These are phyloP conservation scores for Acorus calamus DNA, from an alignment of 106 monocot species.

Conservation along the genomic window DNA sequence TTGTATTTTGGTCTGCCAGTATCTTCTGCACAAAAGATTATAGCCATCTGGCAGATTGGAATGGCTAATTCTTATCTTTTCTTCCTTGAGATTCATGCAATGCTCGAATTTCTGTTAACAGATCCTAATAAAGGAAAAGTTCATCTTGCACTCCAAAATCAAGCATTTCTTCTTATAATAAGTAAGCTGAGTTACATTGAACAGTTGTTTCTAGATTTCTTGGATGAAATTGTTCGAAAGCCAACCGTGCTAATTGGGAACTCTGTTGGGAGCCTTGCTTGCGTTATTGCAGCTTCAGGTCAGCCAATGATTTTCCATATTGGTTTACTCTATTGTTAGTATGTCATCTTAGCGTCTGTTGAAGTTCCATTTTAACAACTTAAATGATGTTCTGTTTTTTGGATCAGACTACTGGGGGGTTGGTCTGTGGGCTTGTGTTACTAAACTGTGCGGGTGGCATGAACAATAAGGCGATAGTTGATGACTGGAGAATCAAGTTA, in stretches of 20 bases:
- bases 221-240: constrained; percentile 63
- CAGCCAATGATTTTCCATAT: neutral
- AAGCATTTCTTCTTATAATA: neutral
- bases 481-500: constrained; percentile 94
- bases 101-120: too few relatives aligned
- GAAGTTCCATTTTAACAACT: too few relatives aligned
- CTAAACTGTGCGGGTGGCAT: constrained; percentile 95
- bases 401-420: constrained; percentile 39
- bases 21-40: too few relatives aligned
- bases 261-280: constrained; percentile 95
- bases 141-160: neutral
- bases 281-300: constrained; percentile 95
- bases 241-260: constrained; percentile 87
- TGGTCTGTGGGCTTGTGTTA: constrained; percentile 79
- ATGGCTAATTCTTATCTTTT: too few relatives aligned
- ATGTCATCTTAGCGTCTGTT: too few relatives aligned
- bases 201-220: constrained; percentile 90
- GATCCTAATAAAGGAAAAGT: too few relatives aligned
- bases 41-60: too few relatives aligned
- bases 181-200: neutral
- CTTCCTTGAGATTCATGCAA: too few relatives aligned
- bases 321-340: too few relatives aligned
- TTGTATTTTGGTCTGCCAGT: too few relatives aligned
- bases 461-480: constrained; percentile 97
- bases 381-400: too few relatives aligned